A percentile compares a stretch with the other conserved stretches of the same genome.
phyloP scores from a whole-genome alignment of 1,284 basidiomycete genomes.

The Coniferiporia weirii region DNA sequence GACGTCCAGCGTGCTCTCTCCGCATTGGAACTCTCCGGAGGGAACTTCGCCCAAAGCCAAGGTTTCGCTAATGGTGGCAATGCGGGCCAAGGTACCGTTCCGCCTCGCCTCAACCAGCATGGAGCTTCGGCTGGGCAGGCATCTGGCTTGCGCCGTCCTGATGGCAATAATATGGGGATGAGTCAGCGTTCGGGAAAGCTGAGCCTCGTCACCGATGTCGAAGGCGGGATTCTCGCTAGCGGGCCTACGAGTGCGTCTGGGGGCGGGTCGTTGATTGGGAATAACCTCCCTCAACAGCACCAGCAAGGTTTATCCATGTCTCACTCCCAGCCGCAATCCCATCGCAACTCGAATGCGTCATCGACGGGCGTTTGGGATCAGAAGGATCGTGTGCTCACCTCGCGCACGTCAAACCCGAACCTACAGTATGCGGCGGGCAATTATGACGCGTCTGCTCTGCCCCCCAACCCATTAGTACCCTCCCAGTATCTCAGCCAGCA shows the following conservation, averaged over 20 bases:
- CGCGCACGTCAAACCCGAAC: constrained; percentile 63
- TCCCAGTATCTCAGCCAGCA: constrained; percentile 62
- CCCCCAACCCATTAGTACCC: constrained; percentile 66
- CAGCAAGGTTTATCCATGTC: constrained; percentile 19
- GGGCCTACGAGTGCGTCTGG: constrained; percentile 38
- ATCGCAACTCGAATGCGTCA: constrained; percentile 22
- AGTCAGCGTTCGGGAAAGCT: constrained; percentile 35
- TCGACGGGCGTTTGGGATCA: constrained; percentile 43
- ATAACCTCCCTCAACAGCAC: constrained; percentile 29
- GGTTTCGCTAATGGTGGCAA: constrained; percentile 7
- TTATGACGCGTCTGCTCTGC: constrained; percentile 40
- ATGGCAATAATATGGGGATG: constrained; percentile 23
- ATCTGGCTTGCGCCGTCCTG: constrained; percentile 35
- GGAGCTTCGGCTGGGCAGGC: constrained; percentile 44
- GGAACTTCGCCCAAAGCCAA: constrained; percentile 25
- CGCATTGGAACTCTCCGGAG: constrained; percentile 48
- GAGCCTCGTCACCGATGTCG: constrained; percentile 55
- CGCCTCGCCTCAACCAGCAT: constrained; percentile 60
- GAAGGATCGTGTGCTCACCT: constrained; percentile 51
- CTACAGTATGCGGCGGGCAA: constrained; percentile 45
- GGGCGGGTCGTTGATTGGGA: constrained; percentile 40
- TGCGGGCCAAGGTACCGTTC: constrained; percentile 47
- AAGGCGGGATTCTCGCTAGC: constrained; percentile 46
- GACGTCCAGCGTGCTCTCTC: constrained; percentile 72
- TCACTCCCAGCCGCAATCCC: constrained; percentile 25